Conservation (phyloP, 2,329 filamentous ascomycete species). For the Pseudocercospora vitis region DNA sequence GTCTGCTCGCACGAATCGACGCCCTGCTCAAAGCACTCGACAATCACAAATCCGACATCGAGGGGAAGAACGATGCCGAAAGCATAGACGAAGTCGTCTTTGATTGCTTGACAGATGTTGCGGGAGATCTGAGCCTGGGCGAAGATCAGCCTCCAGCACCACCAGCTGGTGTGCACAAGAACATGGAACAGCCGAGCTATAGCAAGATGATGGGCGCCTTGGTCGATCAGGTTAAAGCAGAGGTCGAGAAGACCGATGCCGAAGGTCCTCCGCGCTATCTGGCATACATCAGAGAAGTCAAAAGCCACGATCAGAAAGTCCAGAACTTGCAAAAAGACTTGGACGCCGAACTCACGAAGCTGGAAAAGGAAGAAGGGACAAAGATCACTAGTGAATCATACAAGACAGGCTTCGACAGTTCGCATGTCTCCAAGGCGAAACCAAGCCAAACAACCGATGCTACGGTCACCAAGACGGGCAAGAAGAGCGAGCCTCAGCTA, state of each 20-base stretch:
- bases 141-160: constrained; percentile 74
- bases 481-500: constrained; percentile 31
- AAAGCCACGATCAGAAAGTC: constrained; percentile 75
- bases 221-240: constrained; percentile 87
- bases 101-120: constrained; percentile 74
- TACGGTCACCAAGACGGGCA: constrained; percentile 35
- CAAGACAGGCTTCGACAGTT: constrained; percentile 87
- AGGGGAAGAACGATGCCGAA: constrained; percentile 58
- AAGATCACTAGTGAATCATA: constrained; percentile 95
- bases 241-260: constrained; percentile 70
- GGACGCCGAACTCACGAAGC: constrained; percentile 68
- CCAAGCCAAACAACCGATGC: constrained; percentile 22
- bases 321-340: constrained; percentile 74
- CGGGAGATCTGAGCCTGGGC: constrained; percentile 64
- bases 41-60: constrained; percentile 62
- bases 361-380: constrained; percentile 79
- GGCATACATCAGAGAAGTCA: constrained; percentile 76
- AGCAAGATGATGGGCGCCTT: constrained; percentile 98
- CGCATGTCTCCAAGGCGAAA: constrained; percentile 66
- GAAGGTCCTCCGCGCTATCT: constrained; percentile 59
- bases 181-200: constrained; percentile 77
- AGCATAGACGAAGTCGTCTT: constrained; percentile 83
- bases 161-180: constrained; percentile 75
- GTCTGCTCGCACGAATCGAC: constrained; percentile 80
- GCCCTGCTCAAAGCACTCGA: constrained; percentile 72